phyloP scores from a whole-genome alignment of 2,329 filamentous ascomycete genomes.

The Penicillium frequentans region DNA sequence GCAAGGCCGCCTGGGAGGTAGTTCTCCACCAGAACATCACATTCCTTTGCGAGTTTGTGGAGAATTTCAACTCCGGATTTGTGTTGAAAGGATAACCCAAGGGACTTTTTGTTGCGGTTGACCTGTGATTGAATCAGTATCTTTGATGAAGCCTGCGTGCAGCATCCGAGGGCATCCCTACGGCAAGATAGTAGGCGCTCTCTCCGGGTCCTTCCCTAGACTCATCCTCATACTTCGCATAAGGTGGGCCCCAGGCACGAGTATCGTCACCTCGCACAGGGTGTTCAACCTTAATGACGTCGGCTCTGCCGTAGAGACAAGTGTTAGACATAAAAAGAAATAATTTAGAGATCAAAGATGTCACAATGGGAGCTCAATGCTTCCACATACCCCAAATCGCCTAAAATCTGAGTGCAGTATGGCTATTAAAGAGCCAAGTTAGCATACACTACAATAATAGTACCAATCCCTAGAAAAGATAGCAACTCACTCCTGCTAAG shows the following conservation, averaged over 20 bases:
- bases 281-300: conserved; percentile 97
- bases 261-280: conserved; percentile 90
- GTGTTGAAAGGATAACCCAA: conserved; percentile 88
- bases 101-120: conserved; percentile 95
- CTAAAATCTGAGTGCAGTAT: conserved; percentile 95
- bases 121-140: conserved; percentile 55
- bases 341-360: not conserved
- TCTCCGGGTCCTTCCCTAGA: conserved; percentile 70
- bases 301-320: conserved; percentile 60
- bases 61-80: conserved; percentile 80
- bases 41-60: conserved; percentile 78
- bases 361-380: conserved; percentile 3
- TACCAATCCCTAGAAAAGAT: not conserved
- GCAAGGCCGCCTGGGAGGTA: conserved; percentile 86
- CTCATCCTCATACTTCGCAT: conserved; percentile 70
- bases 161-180: conserved; percentile 45
- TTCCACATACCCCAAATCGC: conserved; percentile 79
- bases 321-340: not conserved
- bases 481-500: conserved; percentile 74
- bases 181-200: conserved; percentile 89
- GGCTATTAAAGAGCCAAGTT: conserved; percentile 57
- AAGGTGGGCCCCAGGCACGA: conserved; percentile 93
- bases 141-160: not conserved
- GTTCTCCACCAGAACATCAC: conserved; percentile 94
- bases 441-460: conserved; percentile 4